Base-by-base conservation (phyloP, 1,284 basidiomycete species). In the Phlebopus sp. region DNA sequence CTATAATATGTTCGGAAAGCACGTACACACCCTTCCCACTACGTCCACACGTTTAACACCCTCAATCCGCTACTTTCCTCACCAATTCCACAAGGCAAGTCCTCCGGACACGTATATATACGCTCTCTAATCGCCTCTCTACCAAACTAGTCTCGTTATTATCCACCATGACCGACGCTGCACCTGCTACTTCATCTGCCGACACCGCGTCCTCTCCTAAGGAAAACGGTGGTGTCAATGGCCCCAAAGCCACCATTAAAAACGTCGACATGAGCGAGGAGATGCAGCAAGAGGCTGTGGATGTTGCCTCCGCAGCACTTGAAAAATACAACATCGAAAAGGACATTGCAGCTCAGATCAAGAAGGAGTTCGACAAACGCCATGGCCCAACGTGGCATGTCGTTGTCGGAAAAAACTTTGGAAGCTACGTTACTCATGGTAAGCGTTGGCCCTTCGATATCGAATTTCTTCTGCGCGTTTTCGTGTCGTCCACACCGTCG, bases 381-480 rank as follows among this genome's bases (percentile, higher is more conserved):
- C 87, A 92, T 60, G 91, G 90, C 21, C 81, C 93, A 43, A 97
- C 96, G 55, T 98, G 96, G 96, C 95, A 98, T 69, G 91, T 92
- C 65, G 92, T 99, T 55, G 95, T 97, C 29, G 95, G 95, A 50
- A 97, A 96, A 78, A 94, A 95, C 75, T 95, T 94, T 81, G 94
- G 94, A 40, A 93, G 90, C 72, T 97, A 95, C 66, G 95, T 97
- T 40, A 97, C 94, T 27, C 95, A 97, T 64, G 93, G 94, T 97
- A 59, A 66, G 90, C 72, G 15, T 36, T 34, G 10, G 19, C 7
- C 31, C 7, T 36, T 29, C 10, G 23, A 23, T 31, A 14, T 29
- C 9, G 27, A 9, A 8, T 13, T 30, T 15, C 44, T 27, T 15
- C 23, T 13, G 8, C 19, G 23, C 5, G 37, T 11, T 23, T 13